A percentile compares a stretch with the other conserved stretches of the same genome.
phyloP scores from a whole-genome alignment of 768 basidiomycete species.

The Leccinellum rugosiceps region DNA sequence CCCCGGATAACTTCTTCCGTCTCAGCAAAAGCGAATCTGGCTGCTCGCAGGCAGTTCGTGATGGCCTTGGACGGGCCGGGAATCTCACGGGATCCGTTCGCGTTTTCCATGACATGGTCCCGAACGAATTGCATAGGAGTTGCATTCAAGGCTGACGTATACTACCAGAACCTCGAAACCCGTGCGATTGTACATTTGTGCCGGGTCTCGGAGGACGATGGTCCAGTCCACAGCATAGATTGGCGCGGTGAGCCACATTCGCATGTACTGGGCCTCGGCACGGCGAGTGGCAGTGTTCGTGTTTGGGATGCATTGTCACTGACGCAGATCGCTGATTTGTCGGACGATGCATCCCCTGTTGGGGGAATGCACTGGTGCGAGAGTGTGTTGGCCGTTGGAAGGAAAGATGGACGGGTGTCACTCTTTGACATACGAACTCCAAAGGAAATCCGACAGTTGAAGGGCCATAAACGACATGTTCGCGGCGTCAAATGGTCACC shows the following conservation, averaged over 20 bases:
- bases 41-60: conserved; percentile 48
- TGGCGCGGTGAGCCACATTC: conserved; percentile 47
- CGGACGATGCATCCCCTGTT: conserved; percentile 30
- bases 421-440: conserved; percentile 37
- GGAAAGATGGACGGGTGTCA: conserved; percentile 36
- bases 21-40: conserved; percentile 60
- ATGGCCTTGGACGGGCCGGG: conserved; percentile 66
- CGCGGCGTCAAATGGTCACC: conserved; percentile 41
- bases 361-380: conserved; percentile 42
- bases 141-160: conserved; percentile 55
- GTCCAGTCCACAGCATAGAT: conserved; percentile 44
- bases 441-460: conserved; percentile 26
- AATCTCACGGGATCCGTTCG: conserved; percentile 49
- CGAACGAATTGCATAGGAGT: conserved; percentile 57
- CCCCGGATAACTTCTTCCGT: conserved; percentile 32
- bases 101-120: conserved; percentile 64
- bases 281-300: conserved; percentile 47
- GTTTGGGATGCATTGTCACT: conserved; percentile 48
- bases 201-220: conserved; percentile 33
- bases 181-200: conserved; percentile 52
- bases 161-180: conserved; percentile 59
- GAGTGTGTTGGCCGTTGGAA: conserved; percentile 38
- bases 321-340: conserved; percentile 33
- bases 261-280: conserved; percentile 49
- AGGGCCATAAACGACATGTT: conserved; percentile 33